phyloP scores from a whole-genome alignment of 129 eudicot genomes.

The Flaveria bidentis region DNA sequence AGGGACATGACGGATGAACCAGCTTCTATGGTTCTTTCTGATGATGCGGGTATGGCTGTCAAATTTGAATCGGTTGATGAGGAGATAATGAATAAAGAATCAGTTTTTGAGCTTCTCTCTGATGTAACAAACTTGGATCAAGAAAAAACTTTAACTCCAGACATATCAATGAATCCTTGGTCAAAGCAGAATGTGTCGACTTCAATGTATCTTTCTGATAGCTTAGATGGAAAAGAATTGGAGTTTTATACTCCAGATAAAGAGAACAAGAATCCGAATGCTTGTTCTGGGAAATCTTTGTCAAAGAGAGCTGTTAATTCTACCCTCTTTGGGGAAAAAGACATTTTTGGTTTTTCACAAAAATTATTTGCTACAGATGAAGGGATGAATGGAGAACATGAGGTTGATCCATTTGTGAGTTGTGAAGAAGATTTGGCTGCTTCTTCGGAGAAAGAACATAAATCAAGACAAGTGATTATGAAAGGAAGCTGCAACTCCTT shows the following conservation, averaged over 20 bases:
- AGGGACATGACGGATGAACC: conserved; percentile 16
- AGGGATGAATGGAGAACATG: neutral
- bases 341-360: neutral
- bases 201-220: conserved; percentile 32
- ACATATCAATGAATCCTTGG: conserved; percentile 24
- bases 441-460: conserved; percentile 43
- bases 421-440: conserved; percentile 24
- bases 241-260: conserved; percentile 67
- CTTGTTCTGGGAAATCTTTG: conserved; percentile 41
- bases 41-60: neutral
- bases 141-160: conserved; percentile 55
- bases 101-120: conserved; percentile 29
- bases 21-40: conserved; percentile 10
- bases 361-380: conserved; percentile 17
- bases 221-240: conserved; percentile 33
- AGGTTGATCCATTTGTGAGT: conserved; percentile 14
- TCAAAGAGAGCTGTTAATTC: conserved; percentile 42
- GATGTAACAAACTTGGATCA: conserved; percentile 25
- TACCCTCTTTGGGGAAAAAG: conserved; percentile 3
- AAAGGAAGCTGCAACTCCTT: conserved; percentile 33
- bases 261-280: conserved; percentile 56
- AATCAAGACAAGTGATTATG: conserved; percentile 33
- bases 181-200: conserved; percentile 23
- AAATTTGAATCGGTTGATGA: conserved; percentile 16
- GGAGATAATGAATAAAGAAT: conserved; percentile 24